Conservation (phyloP, 2,329 filamentous ascomycete species). For the Fusarium clavum region DNA sequence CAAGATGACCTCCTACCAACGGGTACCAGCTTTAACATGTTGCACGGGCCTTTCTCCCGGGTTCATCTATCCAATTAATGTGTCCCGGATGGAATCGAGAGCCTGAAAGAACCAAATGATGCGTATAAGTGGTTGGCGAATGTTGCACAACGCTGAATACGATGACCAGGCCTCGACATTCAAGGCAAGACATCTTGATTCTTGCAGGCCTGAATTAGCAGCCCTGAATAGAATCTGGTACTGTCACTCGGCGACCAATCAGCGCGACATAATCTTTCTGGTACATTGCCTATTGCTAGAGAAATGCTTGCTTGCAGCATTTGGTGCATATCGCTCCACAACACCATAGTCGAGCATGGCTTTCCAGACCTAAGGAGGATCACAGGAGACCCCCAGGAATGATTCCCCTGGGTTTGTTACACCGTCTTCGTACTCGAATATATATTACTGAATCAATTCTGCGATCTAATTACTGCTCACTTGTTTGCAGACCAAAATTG, state of each 20-base stretch:
- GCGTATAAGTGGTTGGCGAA: background rate
- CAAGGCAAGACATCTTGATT: constrained; percentile 22
- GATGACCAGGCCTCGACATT: constrained; percentile 11
- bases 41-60: constrained; percentile 8
- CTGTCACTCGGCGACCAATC: constrained; percentile 21
- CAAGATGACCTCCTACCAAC: constrained; percentile 2
- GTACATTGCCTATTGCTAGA: constrained; percentile 16
- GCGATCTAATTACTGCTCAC: background rate
- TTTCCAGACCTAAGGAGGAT: constrained; percentile 21
- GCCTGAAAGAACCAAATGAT: background rate
- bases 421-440: constrained; percentile 31
- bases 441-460: constrained; percentile 29
- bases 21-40: constrained; percentile 16
- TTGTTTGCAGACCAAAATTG: constrained; percentile 36
- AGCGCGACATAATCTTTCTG: background rate
- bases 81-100: background rate
- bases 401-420: constrained; percentile 13
- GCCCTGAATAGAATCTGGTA: constrained; percentile 30
- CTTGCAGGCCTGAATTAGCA: constrained; percentile 16
- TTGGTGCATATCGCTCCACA: constrained; percentile 29
- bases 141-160: constrained; percentile 32
- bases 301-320: constrained; percentile 36
- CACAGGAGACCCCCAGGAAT: constrained; percentile 3
- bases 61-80: background rate
- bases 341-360: constrained; percentile 19